Conservation (phyloP, 73 alveolate genomes). For the Tetrahymena malaccensis region DNA sequence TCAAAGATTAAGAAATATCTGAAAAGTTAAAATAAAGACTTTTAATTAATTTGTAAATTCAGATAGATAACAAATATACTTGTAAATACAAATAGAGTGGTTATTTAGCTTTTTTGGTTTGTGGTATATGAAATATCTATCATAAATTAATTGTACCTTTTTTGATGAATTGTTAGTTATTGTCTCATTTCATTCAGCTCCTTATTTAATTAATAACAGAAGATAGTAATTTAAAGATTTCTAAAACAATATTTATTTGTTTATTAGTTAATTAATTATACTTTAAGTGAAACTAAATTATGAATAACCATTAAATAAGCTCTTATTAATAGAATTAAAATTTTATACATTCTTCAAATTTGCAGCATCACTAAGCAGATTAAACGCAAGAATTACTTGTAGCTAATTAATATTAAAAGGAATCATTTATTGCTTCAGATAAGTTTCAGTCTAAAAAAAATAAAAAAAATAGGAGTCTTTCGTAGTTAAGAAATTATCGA, state of each 20-base stretch:
- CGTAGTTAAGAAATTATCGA: neutral
- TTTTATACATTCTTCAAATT: too few species aligned
- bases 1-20: too few species aligned
- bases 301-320: neutral
- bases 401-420: neutral
- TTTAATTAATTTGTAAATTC: neutral
- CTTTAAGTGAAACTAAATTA: neutral
- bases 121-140: too few species aligned
- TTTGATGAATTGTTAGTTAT: neutral
- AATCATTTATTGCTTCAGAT: neutral
- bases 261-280: too few species aligned
- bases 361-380: neutral
- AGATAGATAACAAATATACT: too few species aligned
- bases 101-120: neutral
- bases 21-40: neutral
- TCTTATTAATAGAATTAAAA: neutral
- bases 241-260: neutral
- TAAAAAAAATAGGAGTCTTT: neutral
- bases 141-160: neutral
- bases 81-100: neutral
- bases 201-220: neutral
- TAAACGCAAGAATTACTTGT: too few species aligned
- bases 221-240: neutral
- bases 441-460: too few species aligned
- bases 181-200: neutral